These are phyloP conservation scores for Sistotremastrum suecicum DNA, from an alignment of 768 basidiomycete genomes.

Conservation along the genomic window DNA sequence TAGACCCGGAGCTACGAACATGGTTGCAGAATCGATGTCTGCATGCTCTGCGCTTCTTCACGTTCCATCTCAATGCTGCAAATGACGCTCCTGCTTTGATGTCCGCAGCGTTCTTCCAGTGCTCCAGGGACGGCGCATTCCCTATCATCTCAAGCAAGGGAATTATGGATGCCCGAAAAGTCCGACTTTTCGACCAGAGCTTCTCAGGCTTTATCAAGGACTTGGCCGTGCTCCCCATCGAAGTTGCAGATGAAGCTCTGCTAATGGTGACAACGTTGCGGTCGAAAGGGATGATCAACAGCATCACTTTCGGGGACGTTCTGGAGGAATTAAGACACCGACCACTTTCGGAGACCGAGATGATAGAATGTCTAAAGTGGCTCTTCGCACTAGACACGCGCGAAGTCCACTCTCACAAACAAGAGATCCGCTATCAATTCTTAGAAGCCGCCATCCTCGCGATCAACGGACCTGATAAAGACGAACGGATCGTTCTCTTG, in stretches of 20 bases:
- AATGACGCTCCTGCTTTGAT: constrained; percentile 27
- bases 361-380: constrained; percentile 79
- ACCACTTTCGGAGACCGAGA: constrained; percentile 58
- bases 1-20: constrained; percentile 27
- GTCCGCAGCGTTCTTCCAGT: constrained; percentile 68
- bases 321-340: constrained; percentile 57
- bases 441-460: constrained; percentile 57
- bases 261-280: constrained; percentile 49
- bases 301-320: constrained; percentile 73
- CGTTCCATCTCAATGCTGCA: constrained; percentile 34
- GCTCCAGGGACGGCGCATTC: constrained; percentile 34
- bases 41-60: constrained; percentile 82
- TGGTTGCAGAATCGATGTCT: constrained; percentile 48
- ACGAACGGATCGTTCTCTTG: constrained; percentile 52
- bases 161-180: constrained; percentile 45
- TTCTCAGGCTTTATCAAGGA: constrained; percentile 66
- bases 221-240: constrained; percentile 58
- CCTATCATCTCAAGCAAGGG: constrained; percentile 68
- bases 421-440: constrained; percentile 41
- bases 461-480: constrained; percentile 19
- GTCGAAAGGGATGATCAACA: constrained; percentile 47
- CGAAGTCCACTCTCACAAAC: not conserved
- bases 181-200: constrained; percentile 60
- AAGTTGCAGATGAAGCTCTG: constrained; percentile 40
- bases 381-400: constrained; percentile 8